phyloP scores from a whole-genome alignment of 768 basidiomycete genomes.

The Tulasnella sp. region DNA sequence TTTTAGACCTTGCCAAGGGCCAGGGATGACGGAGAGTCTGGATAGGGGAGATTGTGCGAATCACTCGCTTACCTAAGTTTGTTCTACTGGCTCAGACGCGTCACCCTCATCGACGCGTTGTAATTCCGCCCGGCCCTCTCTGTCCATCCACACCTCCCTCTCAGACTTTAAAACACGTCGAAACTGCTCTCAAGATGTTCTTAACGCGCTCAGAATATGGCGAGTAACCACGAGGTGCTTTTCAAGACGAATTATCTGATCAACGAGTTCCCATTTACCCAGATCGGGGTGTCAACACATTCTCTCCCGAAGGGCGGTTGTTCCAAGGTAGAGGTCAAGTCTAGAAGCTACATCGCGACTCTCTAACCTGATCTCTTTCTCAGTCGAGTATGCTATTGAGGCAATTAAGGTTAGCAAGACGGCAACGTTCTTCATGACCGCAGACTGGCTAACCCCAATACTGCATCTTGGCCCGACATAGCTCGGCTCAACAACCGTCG shows the following conservation, averaged over 20 bases:
- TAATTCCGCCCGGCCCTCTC: background rate
- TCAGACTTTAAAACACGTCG: background rate
- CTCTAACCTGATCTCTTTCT: constrained; percentile 4
- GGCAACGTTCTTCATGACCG: background rate
- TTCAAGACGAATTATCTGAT: background rate
- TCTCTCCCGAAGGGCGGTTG: constrained; percentile 94
- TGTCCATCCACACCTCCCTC: background rate
- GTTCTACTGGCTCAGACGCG: constrained; percentile 3
- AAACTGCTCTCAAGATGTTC: constrained; percentile 46
- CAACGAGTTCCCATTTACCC: background rate
- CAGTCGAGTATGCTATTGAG: constrained; percentile 99
- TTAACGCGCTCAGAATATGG: constrained; percentile 94
- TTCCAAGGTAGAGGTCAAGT: constrained; percentile 71
- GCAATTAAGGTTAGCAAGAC: constrained; percentile 88
- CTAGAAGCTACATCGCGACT: background rate
- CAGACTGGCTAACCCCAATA: background rate
- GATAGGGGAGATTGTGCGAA: background rate
- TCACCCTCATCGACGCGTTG: constrained; percentile 7
- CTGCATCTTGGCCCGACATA: constrained; percentile 25
- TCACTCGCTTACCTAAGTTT: background rate
- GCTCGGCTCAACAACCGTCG: constrained; percentile 97
- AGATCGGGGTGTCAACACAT: constrained; percentile 98
- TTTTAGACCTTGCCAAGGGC: too few relatives aligned
- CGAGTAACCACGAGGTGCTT: constrained; percentile 22
- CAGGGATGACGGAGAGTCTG: too few relatives aligned